Evolutionary conservation across 192 early-diverging fungal genomes (phyloP).

Genomic region (Lobulomyces angularis): DNA sequence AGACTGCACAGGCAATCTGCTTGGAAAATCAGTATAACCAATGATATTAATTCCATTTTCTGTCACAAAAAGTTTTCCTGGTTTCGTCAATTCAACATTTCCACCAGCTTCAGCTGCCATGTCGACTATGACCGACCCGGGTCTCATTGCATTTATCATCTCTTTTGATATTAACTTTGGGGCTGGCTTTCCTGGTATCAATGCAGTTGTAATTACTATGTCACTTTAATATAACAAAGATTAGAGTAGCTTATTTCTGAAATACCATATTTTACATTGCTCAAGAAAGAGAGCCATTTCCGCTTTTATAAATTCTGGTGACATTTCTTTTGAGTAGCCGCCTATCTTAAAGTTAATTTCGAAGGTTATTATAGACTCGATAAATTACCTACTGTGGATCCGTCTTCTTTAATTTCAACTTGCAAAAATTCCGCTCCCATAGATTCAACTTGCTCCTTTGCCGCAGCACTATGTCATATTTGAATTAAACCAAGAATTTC

Average conservation of each 20-base stretch:
- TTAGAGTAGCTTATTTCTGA: too few species aligned
- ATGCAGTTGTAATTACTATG: constrained; percentile 22
- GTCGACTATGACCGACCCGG: constrained; percentile 20
- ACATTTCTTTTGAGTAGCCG: constrained; percentile 22
- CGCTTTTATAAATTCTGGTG: constrained; percentile 16
- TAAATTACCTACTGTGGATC: not conserved
- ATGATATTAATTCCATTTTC: constrained; percentile 18
- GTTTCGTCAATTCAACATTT: constrained; percentile 20
- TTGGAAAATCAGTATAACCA: constrained; percentile 22
- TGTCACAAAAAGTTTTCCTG: constrained; percentile 14
- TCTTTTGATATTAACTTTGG: constrained; percentile 19
- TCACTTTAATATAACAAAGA: too few species aligned
- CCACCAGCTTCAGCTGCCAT: constrained; percentile 23
- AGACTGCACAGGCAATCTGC: constrained; percentile 20
- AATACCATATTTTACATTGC: constrained; percentile 16
- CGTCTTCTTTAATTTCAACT: constrained; percentile 13
- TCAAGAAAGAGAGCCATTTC: constrained; percentile 15
- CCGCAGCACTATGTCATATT: constrained; percentile 13
- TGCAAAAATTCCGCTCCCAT: constrained; percentile 21
- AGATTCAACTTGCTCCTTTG: constrained; percentile 17
- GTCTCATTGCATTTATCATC: constrained; percentile 21
- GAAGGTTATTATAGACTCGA: too few species aligned
- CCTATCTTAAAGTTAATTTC: constrained; percentile 15
- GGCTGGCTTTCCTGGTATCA: constrained; percentile 22
- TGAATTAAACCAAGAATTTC: too few species aligned